These are phyloP conservation scores for Tetrapisispora iriomotensis DNA, from an alignment of 805 yeast species.

Conservation along the genomic window DNA sequence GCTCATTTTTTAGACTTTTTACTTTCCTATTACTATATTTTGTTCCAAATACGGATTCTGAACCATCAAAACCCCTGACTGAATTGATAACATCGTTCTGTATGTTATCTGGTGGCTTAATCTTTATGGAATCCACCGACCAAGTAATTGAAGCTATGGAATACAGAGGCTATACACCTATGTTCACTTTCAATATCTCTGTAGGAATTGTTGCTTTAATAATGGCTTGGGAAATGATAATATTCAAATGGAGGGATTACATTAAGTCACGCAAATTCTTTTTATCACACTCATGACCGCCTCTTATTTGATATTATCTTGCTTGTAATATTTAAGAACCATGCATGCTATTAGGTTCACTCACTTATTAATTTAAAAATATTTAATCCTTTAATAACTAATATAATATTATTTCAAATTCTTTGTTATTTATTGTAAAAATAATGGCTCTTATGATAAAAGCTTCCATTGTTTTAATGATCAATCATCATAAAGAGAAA, in stretches of 20 bases:
- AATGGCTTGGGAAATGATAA: conserved; percentile 80
- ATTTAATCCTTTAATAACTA: too few species aligned
- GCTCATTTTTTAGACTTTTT: conserved; percentile 62
- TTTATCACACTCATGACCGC: not conserved
- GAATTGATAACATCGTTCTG: conserved; percentile 75
- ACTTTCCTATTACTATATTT: conserved; percentile 52
- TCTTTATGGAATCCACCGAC: conserved; percentile 87
- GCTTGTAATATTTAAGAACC: too few species aligned
- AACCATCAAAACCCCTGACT: conserved; percentile 71
- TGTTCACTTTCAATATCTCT: conserved; percentile 84
- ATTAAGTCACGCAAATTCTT: conserved; percentile 13
- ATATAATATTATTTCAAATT: too few species aligned
- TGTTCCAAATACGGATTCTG: conserved; percentile 26
- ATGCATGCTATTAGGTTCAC: too few species aligned
- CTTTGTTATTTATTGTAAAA: too few species aligned
- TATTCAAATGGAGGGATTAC: conserved; percentile 55
- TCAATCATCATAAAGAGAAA: too few species aligned
- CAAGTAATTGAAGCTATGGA: conserved; percentile 75
- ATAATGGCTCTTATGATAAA: too few species aligned
- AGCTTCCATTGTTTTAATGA: too few species aligned
- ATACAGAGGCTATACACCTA: conserved; percentile 70
- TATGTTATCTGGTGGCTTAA: conserved; percentile 76
- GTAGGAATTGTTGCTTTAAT: conserved; percentile 69
- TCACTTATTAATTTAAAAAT: too few species aligned
- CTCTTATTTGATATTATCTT: too few species aligned